phyloP scores from a whole-genome alignment of 1,284 basidiomycete species.

The Earliella scabrosa region DNA sequence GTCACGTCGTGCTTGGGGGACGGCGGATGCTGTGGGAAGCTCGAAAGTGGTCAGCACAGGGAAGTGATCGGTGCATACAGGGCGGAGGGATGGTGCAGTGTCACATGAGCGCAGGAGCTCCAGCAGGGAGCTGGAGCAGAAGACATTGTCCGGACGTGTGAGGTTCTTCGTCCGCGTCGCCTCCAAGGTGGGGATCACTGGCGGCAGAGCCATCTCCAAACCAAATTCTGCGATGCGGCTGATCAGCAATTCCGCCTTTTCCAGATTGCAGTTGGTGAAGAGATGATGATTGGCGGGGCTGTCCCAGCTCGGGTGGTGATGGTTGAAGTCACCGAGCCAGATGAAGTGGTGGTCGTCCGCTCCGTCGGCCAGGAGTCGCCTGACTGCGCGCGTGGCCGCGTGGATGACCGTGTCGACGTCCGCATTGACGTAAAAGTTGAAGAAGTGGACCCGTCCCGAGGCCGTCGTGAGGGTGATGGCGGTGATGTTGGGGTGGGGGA shows the following conservation, averaged over 20 bases:
- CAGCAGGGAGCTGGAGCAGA: constrained; percentile 17
- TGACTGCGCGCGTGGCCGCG: constrained; percentile 4
- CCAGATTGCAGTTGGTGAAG: constrained; percentile 31
- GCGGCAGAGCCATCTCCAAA: constrained; percentile 34
- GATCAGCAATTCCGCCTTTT: constrained; percentile 28
- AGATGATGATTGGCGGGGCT: constrained; percentile 40
- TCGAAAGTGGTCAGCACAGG: constrained; percentile 24
- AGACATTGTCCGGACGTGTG: constrained; percentile 42
- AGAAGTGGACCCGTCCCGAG: constrained; percentile 23
- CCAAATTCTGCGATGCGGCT: constrained; percentile 19
- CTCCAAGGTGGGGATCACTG: constrained; percentile 34
- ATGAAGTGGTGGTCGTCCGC: constrained; percentile 29
- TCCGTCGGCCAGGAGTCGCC: not conserved
- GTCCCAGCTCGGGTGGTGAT: constrained; percentile 54
- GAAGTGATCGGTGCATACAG: constrained; percentile 32
- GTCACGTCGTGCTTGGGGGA: constrained; percentile 15
- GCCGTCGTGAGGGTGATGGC: constrained; percentile 26
- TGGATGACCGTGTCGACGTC: constrained; percentile 25
- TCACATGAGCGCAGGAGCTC: constrained; percentile 28
- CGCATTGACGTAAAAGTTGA: constrained; percentile 44
- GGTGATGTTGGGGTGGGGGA: constrained; percentile 33
- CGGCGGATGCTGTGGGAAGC: constrained; percentile 3
- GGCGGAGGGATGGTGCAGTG: constrained; percentile 10
- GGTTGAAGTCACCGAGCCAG: constrained; percentile 54
- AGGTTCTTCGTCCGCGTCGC: constrained; percentile 30